Conservation (phyloP, 768 basidiomycete genomes). For the Rhizopogon vesiculosus region DNA sequence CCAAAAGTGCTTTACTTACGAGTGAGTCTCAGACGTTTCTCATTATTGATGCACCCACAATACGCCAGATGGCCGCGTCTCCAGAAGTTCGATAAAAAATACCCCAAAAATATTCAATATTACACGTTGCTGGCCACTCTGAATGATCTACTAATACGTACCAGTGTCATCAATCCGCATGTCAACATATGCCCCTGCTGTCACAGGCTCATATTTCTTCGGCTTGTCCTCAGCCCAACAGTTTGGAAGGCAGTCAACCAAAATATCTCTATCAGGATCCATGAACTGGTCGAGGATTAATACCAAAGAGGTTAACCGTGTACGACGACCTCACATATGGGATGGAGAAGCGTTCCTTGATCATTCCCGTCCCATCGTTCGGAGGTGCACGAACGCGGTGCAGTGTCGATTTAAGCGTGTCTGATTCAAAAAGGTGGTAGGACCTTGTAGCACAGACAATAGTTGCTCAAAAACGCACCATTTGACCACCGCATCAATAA, state of each 20-base stretch:
- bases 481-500: slow-evolving; percentile 44
- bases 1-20: slow-evolving; percentile 80
- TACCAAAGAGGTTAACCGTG: not conserved
- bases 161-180: slow-evolving; percentile 30
- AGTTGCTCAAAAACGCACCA: slow-evolving; percentile 7
- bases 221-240: slow-evolving; percentile 42
- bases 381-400: slow-evolving; percentile 49
- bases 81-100: no score
- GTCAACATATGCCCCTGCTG: slow-evolving; percentile 35
- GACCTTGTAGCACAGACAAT: not conserved
- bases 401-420: slow-evolving; percentile 32
- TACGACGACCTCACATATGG: slow-evolving; percentile 42
- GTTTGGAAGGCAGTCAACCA: slow-evolving; percentile 49
- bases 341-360: slow-evolving; percentile 55
- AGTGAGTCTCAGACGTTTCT: slow-evolving; percentile 45
- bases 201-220: slow-evolving; percentile 45
- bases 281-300: slow-evolving; percentile 21
- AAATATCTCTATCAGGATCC: slow-evolving; percentile 31
- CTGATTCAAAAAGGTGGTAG: slow-evolving; percentile 4
- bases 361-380: slow-evolving; percentile 23
- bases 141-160: slow-evolving; percentile 17
- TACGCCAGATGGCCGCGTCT: no score
- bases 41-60: not conserved
- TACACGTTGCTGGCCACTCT: no score
- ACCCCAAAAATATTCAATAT: no score